These are phyloP conservation scores for Gigaspora rosea DNA, from an alignment of 192 early-diverging fungal genomes.

Conservation along the genomic window DNA sequence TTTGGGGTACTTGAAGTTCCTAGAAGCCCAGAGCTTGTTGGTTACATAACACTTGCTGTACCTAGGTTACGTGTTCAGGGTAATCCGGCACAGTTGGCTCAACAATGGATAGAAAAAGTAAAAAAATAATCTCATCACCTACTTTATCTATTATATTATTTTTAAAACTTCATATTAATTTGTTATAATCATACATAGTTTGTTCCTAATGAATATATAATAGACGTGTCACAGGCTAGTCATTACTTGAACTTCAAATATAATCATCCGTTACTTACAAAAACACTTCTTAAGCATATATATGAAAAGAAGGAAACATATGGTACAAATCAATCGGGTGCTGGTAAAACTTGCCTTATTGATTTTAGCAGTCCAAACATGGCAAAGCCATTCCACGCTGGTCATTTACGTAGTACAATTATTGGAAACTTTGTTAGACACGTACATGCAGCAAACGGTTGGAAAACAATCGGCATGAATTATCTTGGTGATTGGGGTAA, in stretches of 20 bases:
- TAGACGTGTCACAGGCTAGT: conserved; percentile 54
- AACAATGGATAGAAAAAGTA: conserved; percentile 62
- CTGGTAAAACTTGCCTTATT: conserved; percentile 79
- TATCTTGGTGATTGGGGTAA: conserved; percentile 99
- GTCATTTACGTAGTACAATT: conserved; percentile 96
- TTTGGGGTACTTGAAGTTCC: conserved; percentile 63
- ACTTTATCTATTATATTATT: not conserved
- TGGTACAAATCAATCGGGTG: conserved; percentile 66
- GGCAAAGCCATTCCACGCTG: conserved; percentile 98
- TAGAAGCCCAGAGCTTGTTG: conserved; percentile 54
- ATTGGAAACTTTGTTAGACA: conserved; percentile 93
- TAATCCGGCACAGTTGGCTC: conserved; percentile 66
- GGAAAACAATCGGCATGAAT: conserved; percentile 92
- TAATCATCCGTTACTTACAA: conserved; percentile 54
- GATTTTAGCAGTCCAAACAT: conserved; percentile 98
- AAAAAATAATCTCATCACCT: not conserved
- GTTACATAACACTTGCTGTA: conserved; percentile 71
- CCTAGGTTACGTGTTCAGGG: conserved; percentile 70
- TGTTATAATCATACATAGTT: conserved; percentile 44
- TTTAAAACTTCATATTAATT: not conserved
- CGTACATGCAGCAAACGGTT: conserved; percentile 81
- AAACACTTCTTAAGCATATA: conserved; percentile 58
- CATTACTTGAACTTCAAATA: conserved; percentile 80
- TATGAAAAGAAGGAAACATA: conserved; percentile 55
- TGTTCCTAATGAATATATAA: conserved; percentile 58